Base-by-base conservation (phyloP, 768 basidiomycete species). In the Boletus huronensis region DNA sequence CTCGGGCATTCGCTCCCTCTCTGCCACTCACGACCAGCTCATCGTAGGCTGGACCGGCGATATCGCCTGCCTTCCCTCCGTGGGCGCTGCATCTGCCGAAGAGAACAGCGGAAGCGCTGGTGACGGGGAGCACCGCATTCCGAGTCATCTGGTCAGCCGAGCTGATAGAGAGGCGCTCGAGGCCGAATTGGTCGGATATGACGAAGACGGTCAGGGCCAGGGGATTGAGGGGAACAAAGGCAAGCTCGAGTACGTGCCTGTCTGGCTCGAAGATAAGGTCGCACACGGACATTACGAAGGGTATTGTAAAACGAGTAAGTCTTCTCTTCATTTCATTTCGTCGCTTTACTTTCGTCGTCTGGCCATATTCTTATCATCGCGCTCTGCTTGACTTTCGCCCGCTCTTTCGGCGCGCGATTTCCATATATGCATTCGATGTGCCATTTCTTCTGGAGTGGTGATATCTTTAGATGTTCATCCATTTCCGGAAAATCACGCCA, bases 251-350 rank as follows among this genome's bases (percentile, higher is more conserved):
- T 97, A 92, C 61, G 82, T 90, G 7, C 94, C 96, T 5, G 90
- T 99, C 13, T 97, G 91, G 90, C 77, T 95, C 34, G 87, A 90
- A 62, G 90, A 93, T 63, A 82, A 88, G 68, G 82, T 93, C 36
- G 93, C 92, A 21, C 90, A 93, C 64, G 92, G 88, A 0, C 94
- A 97, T 69, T 97, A 98, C 68, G 94, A 98, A 61, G 95, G 94
- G 0, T 98, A 97, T 70, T 98, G 95, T 82, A 99, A 99, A 72
- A 87, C 88, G 65, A 96, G 93, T 95, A 64, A 71, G 89, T 82
- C 19, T 38, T 9, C 36, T 17, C 53, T 39, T 42, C 11, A 11
- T 26, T 42, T 32, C 29, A 13, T 38, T 29, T 43, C 44, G 6
- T 28, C 39, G 2, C 17, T 17, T 55, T 7, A 9, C 10, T 50